Evolutionary conservation across 129 eudicot species (phyloP).

Genomic region (Flaveria bidentis): DNA sequence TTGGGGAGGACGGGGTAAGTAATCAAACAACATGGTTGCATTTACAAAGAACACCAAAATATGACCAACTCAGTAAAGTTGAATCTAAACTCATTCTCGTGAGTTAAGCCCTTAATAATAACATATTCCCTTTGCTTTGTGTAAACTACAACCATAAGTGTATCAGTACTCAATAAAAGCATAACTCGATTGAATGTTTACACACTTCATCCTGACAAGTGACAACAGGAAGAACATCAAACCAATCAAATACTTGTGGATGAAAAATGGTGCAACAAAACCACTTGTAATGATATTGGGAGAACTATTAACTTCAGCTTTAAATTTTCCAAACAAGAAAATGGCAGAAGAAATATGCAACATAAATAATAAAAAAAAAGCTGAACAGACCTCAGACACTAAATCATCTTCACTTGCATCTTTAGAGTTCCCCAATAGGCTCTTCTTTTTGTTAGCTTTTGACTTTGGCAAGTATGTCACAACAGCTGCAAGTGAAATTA

Average conservation of each 20-base stretch:
- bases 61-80: background rate
- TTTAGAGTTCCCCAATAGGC: slow-evolving; percentile 61
- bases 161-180: too few relatives aligned
- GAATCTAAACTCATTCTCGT: background rate
- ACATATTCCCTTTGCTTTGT: too few relatives aligned
- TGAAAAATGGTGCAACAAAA: too few relatives aligned
- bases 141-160: too few relatives aligned
- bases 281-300: too few relatives aligned
- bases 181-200: too few relatives aligned
- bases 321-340: too few relatives aligned
- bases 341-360: background rate
- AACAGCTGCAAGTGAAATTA: slow-evolving; percentile 48
- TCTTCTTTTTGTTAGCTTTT: slow-evolving; percentile 73
- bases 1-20: background rate
- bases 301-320: too few relatives aligned
- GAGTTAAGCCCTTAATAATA: too few relatives aligned
- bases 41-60: background rate
- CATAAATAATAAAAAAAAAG: background rate
- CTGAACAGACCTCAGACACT: slow-evolving; percentile 56
- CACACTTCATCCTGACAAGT: too few relatives aligned
- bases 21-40: background rate
- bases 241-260: too few relatives aligned
- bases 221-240: too few relatives aligned
- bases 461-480: slow-evolving; percentile 85
- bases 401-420: slow-evolving; percentile 41